These are phyloP conservation scores for Trypanosoma rangeli DNA, from an alignment of 208 protist species.

Conservation along the genomic window DNA sequence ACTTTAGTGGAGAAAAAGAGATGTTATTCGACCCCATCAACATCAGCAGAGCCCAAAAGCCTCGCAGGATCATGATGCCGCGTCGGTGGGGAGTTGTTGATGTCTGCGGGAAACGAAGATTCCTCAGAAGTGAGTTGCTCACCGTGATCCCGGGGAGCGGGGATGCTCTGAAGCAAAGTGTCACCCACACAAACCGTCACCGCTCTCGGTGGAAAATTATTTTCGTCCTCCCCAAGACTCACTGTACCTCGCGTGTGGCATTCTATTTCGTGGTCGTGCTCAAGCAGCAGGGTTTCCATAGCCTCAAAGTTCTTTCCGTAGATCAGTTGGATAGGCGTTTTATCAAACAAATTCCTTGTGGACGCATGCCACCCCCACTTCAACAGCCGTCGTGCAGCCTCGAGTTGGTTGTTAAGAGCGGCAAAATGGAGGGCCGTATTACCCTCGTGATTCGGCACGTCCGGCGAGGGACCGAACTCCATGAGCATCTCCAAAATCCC, in stretches of 20 bases:
- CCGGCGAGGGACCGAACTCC: constrained; percentile 48
- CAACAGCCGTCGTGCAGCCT: constrained; percentile 60
- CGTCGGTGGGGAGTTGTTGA: background rate
- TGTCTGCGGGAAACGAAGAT: background rate
- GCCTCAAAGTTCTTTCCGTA: constrained; percentile 77
- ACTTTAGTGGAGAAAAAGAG: constrained; percentile 12
- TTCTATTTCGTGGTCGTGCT: constrained; percentile 72
- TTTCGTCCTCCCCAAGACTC: constrained; percentile 3
- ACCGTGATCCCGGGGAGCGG: background rate
- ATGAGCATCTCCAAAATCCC: constrained; percentile 72
- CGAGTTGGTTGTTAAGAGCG: constrained; percentile 83
- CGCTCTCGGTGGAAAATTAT: background rate
- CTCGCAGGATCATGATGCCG: background rate
- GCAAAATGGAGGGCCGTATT: constrained; percentile 89
- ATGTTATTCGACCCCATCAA: constrained; percentile 68
- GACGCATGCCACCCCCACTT: constrained; percentile 55
- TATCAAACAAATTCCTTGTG: constrained; percentile 53
- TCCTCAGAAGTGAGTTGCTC: constrained; percentile 6
- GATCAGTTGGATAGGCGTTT: constrained; percentile 81
- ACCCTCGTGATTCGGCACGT: constrained; percentile 78
- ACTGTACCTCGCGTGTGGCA: constrained; percentile 4
- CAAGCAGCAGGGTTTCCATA: constrained; percentile 80
- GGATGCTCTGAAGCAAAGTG: background rate
- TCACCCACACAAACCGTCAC: background rate
- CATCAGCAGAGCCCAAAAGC: constrained; percentile 62